phyloP scores from a whole-genome alignment of 306 rosid genomes.

The Lupinus albus region DNA sequence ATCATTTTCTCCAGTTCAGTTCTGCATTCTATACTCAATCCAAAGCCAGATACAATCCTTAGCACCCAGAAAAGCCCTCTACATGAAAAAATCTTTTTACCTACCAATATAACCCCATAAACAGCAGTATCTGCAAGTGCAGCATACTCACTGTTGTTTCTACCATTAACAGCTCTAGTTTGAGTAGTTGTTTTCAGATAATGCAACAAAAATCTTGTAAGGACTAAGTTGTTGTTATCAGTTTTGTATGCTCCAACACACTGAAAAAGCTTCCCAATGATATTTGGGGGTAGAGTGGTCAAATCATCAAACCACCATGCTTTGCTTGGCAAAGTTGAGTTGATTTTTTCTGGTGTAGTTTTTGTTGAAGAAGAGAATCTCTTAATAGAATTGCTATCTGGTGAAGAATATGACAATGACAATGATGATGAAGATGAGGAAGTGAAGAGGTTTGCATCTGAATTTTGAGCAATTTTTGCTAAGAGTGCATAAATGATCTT shows the following conservation, averaged over 20 bases:
- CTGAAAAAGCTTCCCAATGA: conserved; percentile 62
- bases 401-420: conserved; percentile 63
- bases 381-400: conserved; percentile 53
- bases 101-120: conserved; percentile 67
- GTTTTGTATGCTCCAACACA: conserved; percentile 51
- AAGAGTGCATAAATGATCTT: conserved; percentile 61
- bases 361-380: conserved; percentile 56
- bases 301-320: conserved; percentile 90
- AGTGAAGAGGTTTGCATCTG: conserved; percentile 48
- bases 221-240: conserved; percentile 58
- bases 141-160: conserved; percentile 46
- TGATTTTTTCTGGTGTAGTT: conserved; percentile 56
- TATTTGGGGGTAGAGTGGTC: conserved; percentile 61
- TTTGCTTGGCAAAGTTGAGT: conserved; percentile 51
- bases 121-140: conserved; percentile 73
- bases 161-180: conserved; percentile 31
- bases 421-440: conserved; percentile 52
- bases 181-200: conserved; percentile 64
- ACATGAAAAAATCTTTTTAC: conserved; percentile 60
- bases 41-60: conserved; percentile 67
- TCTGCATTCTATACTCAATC: conserved; percentile 55
- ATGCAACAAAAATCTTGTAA: conserved; percentile 78
- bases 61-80: conserved; percentile 74
- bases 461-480: conserved; percentile 57
- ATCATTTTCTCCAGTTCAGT: conserved; percentile 70